phyloP scores from a whole-genome alignment of 306 rosid species.

The Quercus aquifolioides region DNA sequence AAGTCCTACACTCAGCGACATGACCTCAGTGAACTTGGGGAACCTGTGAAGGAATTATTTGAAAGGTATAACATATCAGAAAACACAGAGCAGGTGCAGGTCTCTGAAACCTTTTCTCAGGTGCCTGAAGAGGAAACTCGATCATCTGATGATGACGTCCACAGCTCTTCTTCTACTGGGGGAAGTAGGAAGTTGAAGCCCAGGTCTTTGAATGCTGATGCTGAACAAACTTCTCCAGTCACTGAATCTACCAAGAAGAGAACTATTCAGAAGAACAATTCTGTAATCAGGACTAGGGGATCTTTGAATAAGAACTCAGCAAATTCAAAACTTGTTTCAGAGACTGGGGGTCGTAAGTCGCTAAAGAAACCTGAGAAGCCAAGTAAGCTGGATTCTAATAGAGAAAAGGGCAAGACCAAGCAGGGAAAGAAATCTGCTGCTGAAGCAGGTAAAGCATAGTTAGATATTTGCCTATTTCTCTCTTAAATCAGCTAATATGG shows the following conservation, averaged over 20 bases:
- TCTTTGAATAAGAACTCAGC: slow-evolving; percentile 36
- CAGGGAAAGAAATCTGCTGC: slow-evolving; percentile 39
- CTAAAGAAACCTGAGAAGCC: slow-evolving; percentile 53
- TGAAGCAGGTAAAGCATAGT: slow-evolving; percentile 40
- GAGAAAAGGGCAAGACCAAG: slow-evolving; percentile 40
- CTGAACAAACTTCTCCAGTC: slow-evolving; percentile 39
- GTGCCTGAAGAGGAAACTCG: slow-evolving; percentile 58
- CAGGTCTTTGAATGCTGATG: slow-evolving; percentile 42
- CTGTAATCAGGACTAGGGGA: slow-evolving; percentile 38
- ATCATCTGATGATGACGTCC: slow-evolving; percentile 75
- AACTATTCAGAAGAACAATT: slow-evolving; percentile 30
- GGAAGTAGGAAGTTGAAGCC: slow-evolving; percentile 52
- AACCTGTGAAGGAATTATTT: slow-evolving; percentile 49
- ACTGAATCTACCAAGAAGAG: slow-evolving; percentile 41
- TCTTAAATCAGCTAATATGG: background rate
- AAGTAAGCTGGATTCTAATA: slow-evolving; percentile 36
- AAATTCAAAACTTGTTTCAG: slow-evolving; percentile 40
- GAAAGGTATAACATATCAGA: slow-evolving; percentile 44
- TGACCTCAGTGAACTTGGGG: slow-evolving; percentile 49
- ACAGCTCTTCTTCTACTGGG: slow-evolving; percentile 44
- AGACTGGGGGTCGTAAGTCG: slow-evolving; percentile 24
- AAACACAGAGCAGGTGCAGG: slow-evolving; percentile 50
- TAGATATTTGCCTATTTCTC: background rate
- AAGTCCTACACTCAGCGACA: slow-evolving; percentile 52
- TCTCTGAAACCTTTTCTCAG: slow-evolving; percentile 61